Evolutionary conservation across 2,329 filamentous ascomycete genomes (phyloP).

Genomic region (Pleoardoris graminearum): DNA sequence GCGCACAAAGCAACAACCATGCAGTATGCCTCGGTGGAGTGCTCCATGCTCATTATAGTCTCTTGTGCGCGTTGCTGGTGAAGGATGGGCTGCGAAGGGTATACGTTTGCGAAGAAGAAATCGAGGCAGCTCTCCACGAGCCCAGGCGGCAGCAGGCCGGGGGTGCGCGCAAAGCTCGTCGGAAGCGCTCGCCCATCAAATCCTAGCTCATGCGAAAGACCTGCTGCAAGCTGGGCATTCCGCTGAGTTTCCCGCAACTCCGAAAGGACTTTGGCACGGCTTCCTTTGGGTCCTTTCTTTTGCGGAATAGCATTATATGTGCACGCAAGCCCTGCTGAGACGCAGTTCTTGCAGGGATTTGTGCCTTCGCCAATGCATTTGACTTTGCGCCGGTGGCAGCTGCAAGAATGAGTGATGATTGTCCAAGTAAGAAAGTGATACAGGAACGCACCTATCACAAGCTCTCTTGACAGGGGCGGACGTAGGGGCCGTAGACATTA

Average conservation of each 20-base stretch:
- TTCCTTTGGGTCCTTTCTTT: conserved; percentile 66
- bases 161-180: conserved; percentile 51
- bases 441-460: conserved; percentile 46
- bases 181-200: conserved; percentile 49
- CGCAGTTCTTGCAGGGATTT: conserved; percentile 64
- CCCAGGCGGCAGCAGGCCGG: conserved; percentile 55
- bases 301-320: conserved; percentile 67
- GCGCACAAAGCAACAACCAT: conserved; percentile 57
- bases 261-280: conserved; percentile 65
- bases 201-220: conserved; percentile 41
- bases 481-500: conserved; percentile 38
- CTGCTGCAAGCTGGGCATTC: conserved; percentile 50
- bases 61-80: conserved; percentile 58
- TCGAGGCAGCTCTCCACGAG: conserved; percentile 60
- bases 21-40: conserved; percentile 60
- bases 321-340: conserved; percentile 62
- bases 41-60: conserved; percentile 56
- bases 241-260: conserved; percentile 60
- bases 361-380: conserved; percentile 56
- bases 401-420: conserved; percentile 23
- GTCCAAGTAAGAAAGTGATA: conserved; percentile 10
- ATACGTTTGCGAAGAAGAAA: conserved; percentile 64
- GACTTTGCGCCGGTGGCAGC: conserved; percentile 55
- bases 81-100: conserved; percentile 66
- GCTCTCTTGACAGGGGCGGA: conserved; percentile 47